Percentiles rank a stretch among this genome's conserved stretches.
Conservation (phyloP, 257 asterid species). For the Cordia subcordata region DNA sequence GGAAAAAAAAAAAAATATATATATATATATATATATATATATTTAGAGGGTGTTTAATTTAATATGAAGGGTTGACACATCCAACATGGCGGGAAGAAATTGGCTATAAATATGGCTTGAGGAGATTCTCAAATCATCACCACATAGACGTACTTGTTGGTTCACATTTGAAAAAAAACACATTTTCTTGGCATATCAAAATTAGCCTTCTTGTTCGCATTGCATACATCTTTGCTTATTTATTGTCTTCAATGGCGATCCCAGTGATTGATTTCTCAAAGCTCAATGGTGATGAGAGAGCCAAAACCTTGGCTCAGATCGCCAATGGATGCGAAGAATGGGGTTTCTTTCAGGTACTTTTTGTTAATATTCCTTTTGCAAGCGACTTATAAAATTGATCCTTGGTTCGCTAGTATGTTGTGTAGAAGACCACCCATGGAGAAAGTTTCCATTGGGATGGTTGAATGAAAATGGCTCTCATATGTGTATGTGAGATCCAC, state of each 20-base stretch:
- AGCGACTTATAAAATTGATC: too few species aligned
- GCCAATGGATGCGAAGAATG: constrained; percentile 74
- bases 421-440: too few species aligned
- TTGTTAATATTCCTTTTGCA: background rate
- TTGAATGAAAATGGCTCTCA: too few species aligned
- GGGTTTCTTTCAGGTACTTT: constrained; percentile 85
- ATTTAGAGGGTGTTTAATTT: too few species aligned
- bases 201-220: background rate
- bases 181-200: background rate
- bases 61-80: constrained; percentile 27
- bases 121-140: constrained; percentile 12
- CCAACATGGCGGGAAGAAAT: constrained; percentile 26
- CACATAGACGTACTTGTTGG: constrained; percentile 9
- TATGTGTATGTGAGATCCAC: too few species aligned
- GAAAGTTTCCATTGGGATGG: too few species aligned
- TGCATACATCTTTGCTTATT: background rate
- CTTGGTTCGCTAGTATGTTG: too few species aligned
- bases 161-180: background rate
- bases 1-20: background rate
- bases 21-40: too few species aligned
- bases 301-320: constrained; percentile 52
- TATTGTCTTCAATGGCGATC: constrained; percentile 50
- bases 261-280: constrained; percentile 87
- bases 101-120: constrained; percentile 39
- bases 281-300: constrained; percentile 70